A percentile compares a stretch with the other conserved stretches of the same genome.
These are phyloP conservation scores for Cystobasidium sp. DNA, from an alignment of 1,284 basidiomycete genomes.

Conservation along the genomic window DNA sequence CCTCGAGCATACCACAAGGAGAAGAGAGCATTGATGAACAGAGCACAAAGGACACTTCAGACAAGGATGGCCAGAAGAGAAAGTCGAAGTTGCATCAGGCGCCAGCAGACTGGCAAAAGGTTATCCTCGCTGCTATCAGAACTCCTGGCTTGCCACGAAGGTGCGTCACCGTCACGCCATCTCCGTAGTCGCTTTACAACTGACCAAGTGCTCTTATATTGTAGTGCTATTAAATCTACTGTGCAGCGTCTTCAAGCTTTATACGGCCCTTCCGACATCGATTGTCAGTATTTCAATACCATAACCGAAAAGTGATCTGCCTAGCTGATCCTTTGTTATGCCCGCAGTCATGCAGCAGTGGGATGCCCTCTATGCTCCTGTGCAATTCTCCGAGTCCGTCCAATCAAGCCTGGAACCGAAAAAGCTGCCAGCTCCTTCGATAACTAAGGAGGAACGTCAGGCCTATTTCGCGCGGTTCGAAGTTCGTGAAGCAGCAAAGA, in stretches of 20 bases:
- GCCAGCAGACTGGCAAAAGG: conserved; percentile 33
- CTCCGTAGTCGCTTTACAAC: background rate
- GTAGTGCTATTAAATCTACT: conserved; percentile 29
- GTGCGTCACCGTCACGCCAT: conserved; percentile 5
- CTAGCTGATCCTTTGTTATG: background rate
- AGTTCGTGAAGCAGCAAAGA: too few relatives aligned
- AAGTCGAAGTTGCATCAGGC: background rate
- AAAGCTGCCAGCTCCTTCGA: background rate
- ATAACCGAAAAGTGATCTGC: background rate
- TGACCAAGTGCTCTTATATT: background rate
- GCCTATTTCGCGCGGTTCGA: too few relatives aligned
- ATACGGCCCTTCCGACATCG: conserved; percentile 3
- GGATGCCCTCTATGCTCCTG: conserved; percentile 20
- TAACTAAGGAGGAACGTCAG: background rate
- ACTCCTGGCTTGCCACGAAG: conserved; percentile 16
- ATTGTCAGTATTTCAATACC: conserved; percentile 1
- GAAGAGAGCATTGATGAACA: background rate
- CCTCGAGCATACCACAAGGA: background rate
- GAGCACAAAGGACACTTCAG: background rate
- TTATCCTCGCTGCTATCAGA: conserved; percentile 26
- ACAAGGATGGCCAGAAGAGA: background rate
- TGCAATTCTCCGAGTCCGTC: background rate
- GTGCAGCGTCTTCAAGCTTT: conserved; percentile 19
- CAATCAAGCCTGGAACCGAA: background rate
- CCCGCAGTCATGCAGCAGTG: conserved; percentile 14